These are phyloP conservation scores for Trichoderma sp. DNA, from an alignment of 2,329 filamentous ascomycete genomes.

Conservation along the genomic window DNA sequence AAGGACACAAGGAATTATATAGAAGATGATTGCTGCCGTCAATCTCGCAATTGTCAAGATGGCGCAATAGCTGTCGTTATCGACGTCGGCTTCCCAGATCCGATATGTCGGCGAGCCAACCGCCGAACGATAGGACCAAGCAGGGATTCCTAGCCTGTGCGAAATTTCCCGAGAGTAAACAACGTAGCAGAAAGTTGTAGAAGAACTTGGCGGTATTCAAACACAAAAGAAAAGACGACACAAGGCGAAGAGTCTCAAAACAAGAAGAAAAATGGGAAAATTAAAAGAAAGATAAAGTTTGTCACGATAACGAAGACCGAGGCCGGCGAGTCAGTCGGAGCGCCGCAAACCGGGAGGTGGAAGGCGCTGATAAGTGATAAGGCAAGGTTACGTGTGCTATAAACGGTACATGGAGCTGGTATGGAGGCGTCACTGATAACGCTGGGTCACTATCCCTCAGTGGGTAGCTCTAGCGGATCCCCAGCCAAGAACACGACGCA, in stretches of 20 bases:
- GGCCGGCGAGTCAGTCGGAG: constrained; percentile 23
- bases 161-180: neutral
- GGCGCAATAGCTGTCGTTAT: constrained; percentile 29
- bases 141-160: constrained; percentile 16
- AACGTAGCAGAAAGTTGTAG: neutral
- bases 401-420: constrained; percentile 13
- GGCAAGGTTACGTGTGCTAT: constrained; percentile 6
- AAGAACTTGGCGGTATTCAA: neutral
- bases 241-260: too few species aligned
- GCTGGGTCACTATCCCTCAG: neutral
- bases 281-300: neutral
- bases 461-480: neutral
- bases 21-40: neutral
- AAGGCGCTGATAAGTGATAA: constrained; percentile 28
- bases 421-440: constrained; percentile 17
- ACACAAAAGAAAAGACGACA: neutral
- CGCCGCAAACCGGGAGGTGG: constrained; percentile 26
- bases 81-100: constrained; percentile 15
- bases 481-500: neutral
- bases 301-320: constrained; percentile 15
- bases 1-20: neutral
- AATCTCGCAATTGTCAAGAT: constrained; percentile 24
- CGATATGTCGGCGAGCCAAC: constrained; percentile 15
- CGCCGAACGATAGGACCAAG: constrained; percentile 6
- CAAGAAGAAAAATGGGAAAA: neutral